Evolutionary conservation across 352 stramenopile species (phyloP).

Genomic region (Globisporangium parvum): DNA sequence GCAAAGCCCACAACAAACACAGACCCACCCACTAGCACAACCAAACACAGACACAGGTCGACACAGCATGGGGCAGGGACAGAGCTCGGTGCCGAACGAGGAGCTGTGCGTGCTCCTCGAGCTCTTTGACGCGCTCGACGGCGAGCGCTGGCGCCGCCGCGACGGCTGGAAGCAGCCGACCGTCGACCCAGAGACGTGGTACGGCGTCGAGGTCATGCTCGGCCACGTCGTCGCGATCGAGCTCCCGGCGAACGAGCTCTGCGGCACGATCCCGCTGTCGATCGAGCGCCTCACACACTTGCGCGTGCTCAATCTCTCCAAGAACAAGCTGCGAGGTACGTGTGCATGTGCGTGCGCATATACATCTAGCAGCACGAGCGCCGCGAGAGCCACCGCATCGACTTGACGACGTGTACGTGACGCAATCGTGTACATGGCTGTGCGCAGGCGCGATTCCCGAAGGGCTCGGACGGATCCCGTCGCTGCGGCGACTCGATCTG

Average conservation of each 20-base stretch:
- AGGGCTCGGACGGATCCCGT: constrained; percentile 41
- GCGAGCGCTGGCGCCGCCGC: constrained; percentile 63
- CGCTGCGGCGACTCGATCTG: constrained; percentile 58
- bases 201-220: constrained; percentile 62
- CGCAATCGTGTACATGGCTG: background rate
- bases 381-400: no score
- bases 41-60: background rate
- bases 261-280: constrained; percentile 24
- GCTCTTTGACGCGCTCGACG: constrained; percentile 61
- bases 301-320: constrained; percentile 71
- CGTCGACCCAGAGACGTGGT: constrained; percentile 72
- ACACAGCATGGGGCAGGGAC: constrained; percentile 62
- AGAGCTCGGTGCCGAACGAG: constrained; percentile 66
- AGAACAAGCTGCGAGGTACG: constrained; percentile 63
- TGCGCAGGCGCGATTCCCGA: constrained; percentile 43
- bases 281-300: constrained; percentile 62
- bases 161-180: constrained; percentile 74
- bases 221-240: constrained; percentile 75
- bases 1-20: background rate
- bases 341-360: background rate
- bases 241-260: constrained; percentile 63
- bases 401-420: background rate
- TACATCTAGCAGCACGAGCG: no score
- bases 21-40: background rate
- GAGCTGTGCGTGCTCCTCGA: constrained; percentile 66